Evolutionary conservation across 202 grass and related monocot genomes (phyloP).

Genomic region (Carex sylvatica): DNA sequence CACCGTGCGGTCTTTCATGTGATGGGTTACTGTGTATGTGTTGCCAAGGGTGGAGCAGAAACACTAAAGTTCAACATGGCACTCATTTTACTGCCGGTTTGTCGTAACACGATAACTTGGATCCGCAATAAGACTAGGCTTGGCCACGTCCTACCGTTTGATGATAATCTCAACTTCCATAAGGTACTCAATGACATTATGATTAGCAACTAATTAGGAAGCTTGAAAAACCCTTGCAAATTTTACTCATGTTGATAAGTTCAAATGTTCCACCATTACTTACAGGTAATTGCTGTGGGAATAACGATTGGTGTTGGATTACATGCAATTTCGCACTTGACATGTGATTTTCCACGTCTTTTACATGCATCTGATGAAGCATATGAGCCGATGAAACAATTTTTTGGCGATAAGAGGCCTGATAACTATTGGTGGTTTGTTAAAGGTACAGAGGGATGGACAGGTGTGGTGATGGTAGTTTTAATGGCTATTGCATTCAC

Average conservation of each 20-base stretch:
- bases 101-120: slow-evolving; percentile 94
- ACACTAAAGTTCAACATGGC: slow-evolving; percentile 99
- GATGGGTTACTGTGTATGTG: slow-evolving; percentile 96
- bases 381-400: slow-evolving; percentile 59
- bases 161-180: slow-evolving; percentile 98
- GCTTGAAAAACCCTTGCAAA: not conserved
- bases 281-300: slow-evolving; percentile 57
- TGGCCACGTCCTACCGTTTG: slow-evolving; percentile 42
- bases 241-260: slow-evolving; percentile 8
- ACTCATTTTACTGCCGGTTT: slow-evolving; percentile 75
- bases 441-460: slow-evolving; percentile 84
- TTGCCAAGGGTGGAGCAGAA: slow-evolving; percentile 83
- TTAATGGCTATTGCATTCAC: slow-evolving; percentile 73
- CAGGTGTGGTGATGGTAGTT: slow-evolving; percentile 59
- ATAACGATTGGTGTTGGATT: slow-evolving; percentile 46
- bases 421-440: slow-evolving; percentile 92
- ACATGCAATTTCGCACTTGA: slow-evolving; percentile 56
- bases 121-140: slow-evolving; percentile 49
- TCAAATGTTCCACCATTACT: not conserved
- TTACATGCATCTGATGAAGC: slow-evolving; percentile 41
- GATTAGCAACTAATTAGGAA: not conserved
- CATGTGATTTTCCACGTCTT: slow-evolving; percentile 84
- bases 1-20: slow-evolving; percentile 47
- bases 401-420: slow-evolving; percentile 46
- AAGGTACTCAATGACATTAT: slow-evolving; percentile 35